Percentiles rank a stretch among this genome's conserved stretches.
Evolutionary conservation across 345 rosid species (phyloP).

Genomic region (Populus simonii): DNA sequence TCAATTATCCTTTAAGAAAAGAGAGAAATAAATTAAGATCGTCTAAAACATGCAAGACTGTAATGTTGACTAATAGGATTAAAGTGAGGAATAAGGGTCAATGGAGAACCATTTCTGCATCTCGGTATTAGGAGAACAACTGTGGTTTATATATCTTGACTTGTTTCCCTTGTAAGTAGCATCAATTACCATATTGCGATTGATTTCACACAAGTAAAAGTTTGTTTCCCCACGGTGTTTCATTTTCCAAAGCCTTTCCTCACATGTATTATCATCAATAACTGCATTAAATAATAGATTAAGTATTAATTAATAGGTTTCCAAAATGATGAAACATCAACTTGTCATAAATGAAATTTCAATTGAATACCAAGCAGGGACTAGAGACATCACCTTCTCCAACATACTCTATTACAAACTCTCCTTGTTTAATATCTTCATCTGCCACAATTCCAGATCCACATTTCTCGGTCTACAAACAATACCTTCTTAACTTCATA

Average conservation of each 20-base stretch:
- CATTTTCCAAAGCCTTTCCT: slow-evolving; percentile 93
- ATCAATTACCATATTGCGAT: slow-evolving; percentile 91
- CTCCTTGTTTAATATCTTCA: slow-evolving; percentile 82
- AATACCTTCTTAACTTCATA: slow-evolving; percentile 32
- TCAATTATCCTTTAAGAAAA: slow-evolving; percentile 69
- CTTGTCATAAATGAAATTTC: background rate
- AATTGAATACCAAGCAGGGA: slow-evolving; percentile 16
- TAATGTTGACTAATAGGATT: slow-evolving; percentile 6
- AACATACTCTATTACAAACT: slow-evolving; percentile 93
- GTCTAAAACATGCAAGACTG: slow-evolving; percentile 8
- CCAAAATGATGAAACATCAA: background rate
- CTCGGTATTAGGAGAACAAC: slow-evolving; percentile 90
- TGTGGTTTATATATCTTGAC: slow-evolving; percentile 93
- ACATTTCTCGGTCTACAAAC: slow-evolving; percentile 91
- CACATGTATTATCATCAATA: slow-evolving; percentile 88
- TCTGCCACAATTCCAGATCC: slow-evolving; percentile 92
- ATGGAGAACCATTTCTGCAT: slow-evolving; percentile 90
- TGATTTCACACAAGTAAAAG: slow-evolving; percentile 89
- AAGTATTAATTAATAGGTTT: background rate
- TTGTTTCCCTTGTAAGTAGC: slow-evolving; percentile 94
- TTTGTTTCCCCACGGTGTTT: slow-evolving; percentile 78
- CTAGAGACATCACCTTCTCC: slow-evolving; percentile 72
- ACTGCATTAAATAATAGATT: slow-evolving; percentile 40
- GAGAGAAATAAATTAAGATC: background rate
- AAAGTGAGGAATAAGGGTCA: slow-evolving; percentile 19